Evolutionary conservation across 2,329 filamentous ascomycete species (phyloP).

Genomic region (Helotiales sp.): DNA sequence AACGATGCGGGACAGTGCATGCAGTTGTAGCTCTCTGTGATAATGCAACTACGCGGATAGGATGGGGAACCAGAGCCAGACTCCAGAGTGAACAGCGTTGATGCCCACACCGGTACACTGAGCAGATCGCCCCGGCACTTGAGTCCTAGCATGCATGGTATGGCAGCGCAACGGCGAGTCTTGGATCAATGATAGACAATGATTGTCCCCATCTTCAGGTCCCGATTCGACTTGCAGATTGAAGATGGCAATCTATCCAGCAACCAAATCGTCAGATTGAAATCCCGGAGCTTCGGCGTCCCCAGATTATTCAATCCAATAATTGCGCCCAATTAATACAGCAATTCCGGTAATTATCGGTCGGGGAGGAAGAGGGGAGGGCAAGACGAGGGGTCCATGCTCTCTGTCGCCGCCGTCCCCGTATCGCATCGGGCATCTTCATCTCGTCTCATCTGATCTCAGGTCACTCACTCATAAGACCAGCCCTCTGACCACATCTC

Average conservation of each 20-base stretch:
- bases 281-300: no score
- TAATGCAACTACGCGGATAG: neutral
- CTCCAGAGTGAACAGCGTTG: no score
- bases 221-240: neutral
- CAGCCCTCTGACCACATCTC: neutral
- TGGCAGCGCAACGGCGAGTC: neutral
- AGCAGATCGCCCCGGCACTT: slow-evolving; percentile 25
- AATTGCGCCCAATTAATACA: neutral
- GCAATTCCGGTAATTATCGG: neutral
- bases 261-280: slow-evolving; percentile 3
- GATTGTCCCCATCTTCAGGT: neutral
- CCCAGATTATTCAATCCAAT: neutral
- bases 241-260: slow-evolving; percentile 1
- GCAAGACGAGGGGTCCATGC: neutral
- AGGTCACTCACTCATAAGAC: slow-evolving; percentile 6
- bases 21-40: neutral
- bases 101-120: slow-evolving; percentile 9
- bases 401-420: neutral
- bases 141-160: neutral
- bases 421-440: neutral
- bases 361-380: neutral
- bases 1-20: neutral
- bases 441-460: slow-evolving; percentile 23
- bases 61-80: neutral
- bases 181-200: neutral